Evolutionary conservation across 768 basidiomycete species (phyloP), one percentile per base, ranked within the genome.

Genomic region (Kwoniella shandongensis): DNA sequence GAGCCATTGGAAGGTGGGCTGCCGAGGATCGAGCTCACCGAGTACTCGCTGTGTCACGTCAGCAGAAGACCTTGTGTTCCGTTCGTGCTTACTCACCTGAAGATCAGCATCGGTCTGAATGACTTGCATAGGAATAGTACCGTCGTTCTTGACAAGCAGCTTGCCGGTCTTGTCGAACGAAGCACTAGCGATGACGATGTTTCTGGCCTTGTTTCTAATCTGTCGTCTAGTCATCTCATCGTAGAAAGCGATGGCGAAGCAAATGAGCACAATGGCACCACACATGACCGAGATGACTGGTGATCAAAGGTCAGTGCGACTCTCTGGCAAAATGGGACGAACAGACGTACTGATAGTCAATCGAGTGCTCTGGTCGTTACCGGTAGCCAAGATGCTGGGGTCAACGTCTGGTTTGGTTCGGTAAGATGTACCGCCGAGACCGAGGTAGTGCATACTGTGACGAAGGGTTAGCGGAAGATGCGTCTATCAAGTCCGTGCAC

Each of bases 211-310:
- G 23, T 56, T 66, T 23, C 62, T 56, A 41, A 69, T 65, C 23
- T 70, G 57, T 12, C 65, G 62, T 15, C 61, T 52, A 4, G 62
- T 52, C 12, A 62, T 44, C 39, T 62, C 51, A 44, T 78, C 76
- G 54, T 51, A 50, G 18, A 70, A 52, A 30, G 72, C 72, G 42
- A 77, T 52, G 12, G 51, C 59, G 59, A 76, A 47, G 26, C 73
- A 65, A 39, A 75, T 20, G 23, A 74, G 44, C 59, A 76, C 62
- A 48, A 76, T 72, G 40, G 65, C 67, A 45, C 65, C 67, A 45
- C 76, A 78, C 75, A 78, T 76, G 65, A 74, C 67, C 8, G 76
- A 69, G 60, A 78, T 77, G 56, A 72, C 76, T 69, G 41, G 47
- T 15, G 25, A 30, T 8, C 18, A 13, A 32, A 6, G 32, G n/a